A percentile compares a stretch with the other conserved stretches of the same genome.
phyloP scores from a whole-genome alignment of 2,329 filamentous ascomycete species.

The Aspergillus ochraceus region DNA sequence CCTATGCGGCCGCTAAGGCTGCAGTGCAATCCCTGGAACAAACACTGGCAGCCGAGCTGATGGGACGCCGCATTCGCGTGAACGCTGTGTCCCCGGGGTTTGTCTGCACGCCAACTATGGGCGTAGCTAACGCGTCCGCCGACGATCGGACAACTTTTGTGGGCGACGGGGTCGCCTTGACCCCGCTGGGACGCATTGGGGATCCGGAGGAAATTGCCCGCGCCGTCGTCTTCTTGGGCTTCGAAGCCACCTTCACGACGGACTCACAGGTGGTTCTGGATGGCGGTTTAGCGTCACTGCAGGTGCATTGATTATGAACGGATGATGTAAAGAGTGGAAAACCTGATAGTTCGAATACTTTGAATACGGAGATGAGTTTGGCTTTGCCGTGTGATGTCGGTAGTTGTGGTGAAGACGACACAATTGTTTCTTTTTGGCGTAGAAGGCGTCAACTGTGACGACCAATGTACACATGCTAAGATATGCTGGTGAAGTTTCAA shows the following conservation, averaged over 20 bases:
- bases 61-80: conserved; percentile 2
- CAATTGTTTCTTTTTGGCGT: no score
- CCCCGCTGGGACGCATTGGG: conserved; percentile 8
- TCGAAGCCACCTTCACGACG: conserved; percentile 14
- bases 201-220: conserved; percentile 7
- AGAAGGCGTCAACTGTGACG: no score
- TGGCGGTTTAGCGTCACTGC: conserved; percentile 6
- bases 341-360: background rate
- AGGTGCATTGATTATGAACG: background rate
- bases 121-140: conserved; percentile 1
- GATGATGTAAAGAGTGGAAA: background rate
- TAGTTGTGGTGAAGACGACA: no score
- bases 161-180: conserved; percentile 5
- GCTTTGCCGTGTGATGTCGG: no score
- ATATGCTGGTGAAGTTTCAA: no score
- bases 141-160: conserved; percentile 11
- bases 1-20: conserved; percentile 9
- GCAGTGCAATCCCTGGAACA: conserved; percentile 11
- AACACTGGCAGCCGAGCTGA: conserved; percentile 11
- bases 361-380: no score
- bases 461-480: no score
- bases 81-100: conserved; percentile 13
- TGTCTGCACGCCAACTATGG: conserved; percentile 13
- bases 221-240: conserved; percentile 8
- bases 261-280: conserved; percentile 8